Evolutionary conservation across 2,329 filamentous ascomycete species (phyloP).

Genomic region (Xylaria sp.): DNA sequence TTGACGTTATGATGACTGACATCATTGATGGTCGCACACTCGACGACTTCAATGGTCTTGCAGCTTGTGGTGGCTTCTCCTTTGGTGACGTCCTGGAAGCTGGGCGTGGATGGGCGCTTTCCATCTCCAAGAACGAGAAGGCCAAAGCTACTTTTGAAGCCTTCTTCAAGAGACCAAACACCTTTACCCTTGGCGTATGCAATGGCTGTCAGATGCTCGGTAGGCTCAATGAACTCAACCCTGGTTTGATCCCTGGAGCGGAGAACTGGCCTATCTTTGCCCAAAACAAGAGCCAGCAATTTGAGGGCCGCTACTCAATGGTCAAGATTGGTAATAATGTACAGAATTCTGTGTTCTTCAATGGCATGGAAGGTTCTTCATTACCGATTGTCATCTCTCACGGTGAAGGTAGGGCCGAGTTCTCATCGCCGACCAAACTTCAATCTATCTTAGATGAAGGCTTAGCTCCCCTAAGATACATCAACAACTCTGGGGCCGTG

Average conservation of each 20-base stretch:
- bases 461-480: slow-evolving; percentile 79
- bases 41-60: slow-evolving; percentile 82
- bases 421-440: slow-evolving; percentile 59
- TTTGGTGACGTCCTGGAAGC: slow-evolving; percentile 85
- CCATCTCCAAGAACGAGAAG: slow-evolving; percentile 82
- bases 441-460: slow-evolving; percentile 66
- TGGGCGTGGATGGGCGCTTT: slow-evolving; percentile 96
- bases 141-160: slow-evolving; percentile 76
- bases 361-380: slow-evolving; percentile 82
- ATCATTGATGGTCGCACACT: slow-evolving; percentile 81
- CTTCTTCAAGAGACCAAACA: slow-evolving; percentile 89
- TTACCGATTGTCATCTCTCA: slow-evolving; percentile 89
- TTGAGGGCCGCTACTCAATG: slow-evolving; percentile 88
- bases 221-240: slow-evolving; percentile 81
- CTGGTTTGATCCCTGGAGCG: slow-evolving; percentile 83
- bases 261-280: slow-evolving; percentile 66
- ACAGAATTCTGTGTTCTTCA: slow-evolving; percentile 79
- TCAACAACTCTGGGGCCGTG: slow-evolving; percentile 77
- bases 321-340: slow-evolving; percentile 73
- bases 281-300: slow-evolving; percentile 83
- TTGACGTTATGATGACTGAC: slow-evolving; percentile 98
- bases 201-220: slow-evolving; percentile 97
- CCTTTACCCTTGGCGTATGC: slow-evolving; percentile 92
- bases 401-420: slow-evolving; percentile 84
- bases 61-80: slow-evolving; percentile 95